Base-by-base conservation (phyloP, 2,329 filamentous ascomycete genomes). In the Chalaropsis thielavioides region DNA sequence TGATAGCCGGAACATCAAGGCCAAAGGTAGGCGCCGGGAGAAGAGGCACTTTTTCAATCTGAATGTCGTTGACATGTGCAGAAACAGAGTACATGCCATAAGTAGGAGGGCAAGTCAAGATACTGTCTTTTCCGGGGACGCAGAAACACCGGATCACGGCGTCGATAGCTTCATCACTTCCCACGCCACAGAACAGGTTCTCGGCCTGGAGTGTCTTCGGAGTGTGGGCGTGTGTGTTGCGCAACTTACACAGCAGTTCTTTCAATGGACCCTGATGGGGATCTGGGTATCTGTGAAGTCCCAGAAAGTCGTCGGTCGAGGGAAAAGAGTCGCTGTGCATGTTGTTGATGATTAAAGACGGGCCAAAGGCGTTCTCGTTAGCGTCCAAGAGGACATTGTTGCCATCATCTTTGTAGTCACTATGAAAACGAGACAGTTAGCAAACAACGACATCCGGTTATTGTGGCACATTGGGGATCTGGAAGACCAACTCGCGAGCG, bases 61-160 rank as follows among this genome's bases (percentile, higher is more conserved):
- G 81, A 22, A 99, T 81, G 72, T 97, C 94, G 77, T 99, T 99
- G 70, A 96, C 87, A 73, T 95, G 88, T 0, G 94, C 94, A 6
- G 90, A 95, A 19, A 99, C 94, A 59, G 84, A 80, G 79, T 99
- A 99, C 94, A 99, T 99, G 76, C 94, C 94, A 74, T 99, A 99
- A 0, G 94, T 99, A 0, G 94, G 94, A 19, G 94, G 94, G 72
- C 92, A 97, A 51, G 90, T 92, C 43, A 99, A 82, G 73, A 99
- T 95, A 73, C 89, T 90, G 76, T 99, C 94, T 69, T 81, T 81
- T 58, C 87, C 90, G 0, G 94, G 94, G 1, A 84, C 78, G 76
- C 94, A 99, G 79, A 99, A 99, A 75, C 89, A 94, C 63, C 94
- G 87, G 67, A 99, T 82, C 49, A 99, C 82, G 5, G 90, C 90